A percentile compares a stretch with the other conserved stretches of the same genome.
These are phyloP conservation scores for Filobasidium uniguttulatum DNA, from an alignment of 1,284 basidiomycete genomes.

Conservation along the genomic window DNA sequence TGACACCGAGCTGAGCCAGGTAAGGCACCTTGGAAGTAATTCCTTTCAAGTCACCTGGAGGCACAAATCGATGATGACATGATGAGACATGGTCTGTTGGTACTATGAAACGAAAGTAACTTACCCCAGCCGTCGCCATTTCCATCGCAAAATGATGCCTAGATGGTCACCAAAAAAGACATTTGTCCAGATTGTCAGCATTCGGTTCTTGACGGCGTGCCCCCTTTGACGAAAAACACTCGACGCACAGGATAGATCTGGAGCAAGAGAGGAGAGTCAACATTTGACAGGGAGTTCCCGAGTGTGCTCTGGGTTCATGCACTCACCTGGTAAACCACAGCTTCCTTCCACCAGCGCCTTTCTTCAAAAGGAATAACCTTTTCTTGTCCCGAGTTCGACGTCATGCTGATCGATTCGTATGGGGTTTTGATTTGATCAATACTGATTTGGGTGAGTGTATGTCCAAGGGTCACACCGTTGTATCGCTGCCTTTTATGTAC, in stretches of 20 bases:
- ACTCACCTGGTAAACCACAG: constrained; percentile 13
- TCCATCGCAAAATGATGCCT: constrained; percentile 11
- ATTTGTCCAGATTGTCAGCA: too few species aligned
- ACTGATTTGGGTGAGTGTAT: too few species aligned
- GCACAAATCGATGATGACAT: not conserved
- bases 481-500: too few species aligned
- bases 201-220: too few species aligned
- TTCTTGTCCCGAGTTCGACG: too few species aligned
- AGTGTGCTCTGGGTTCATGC: not conserved
- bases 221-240: not conserved
- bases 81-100: not conserved
- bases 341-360: constrained; percentile 13
- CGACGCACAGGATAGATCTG: constrained; percentile 7
- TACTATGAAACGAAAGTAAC: not conserved
- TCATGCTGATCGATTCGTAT: too few species aligned
- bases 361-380: constrained; percentile 9
- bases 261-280: not conserved
- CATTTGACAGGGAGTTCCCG: not conserved
- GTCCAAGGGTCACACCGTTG: too few species aligned
- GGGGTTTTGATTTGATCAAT: too few species aligned
- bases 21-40: constrained; percentile 38
- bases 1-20: constrained; percentile 37
- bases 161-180: too few species aligned
- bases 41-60: constrained; percentile 37
- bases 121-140: constrained; percentile 12